Evolutionary conservation across 2,329 filamentous ascomycete genomes (phyloP), one percentile per base, ranked within the genome.

Genomic region (Pseudogymnoascus sp.): DNA sequence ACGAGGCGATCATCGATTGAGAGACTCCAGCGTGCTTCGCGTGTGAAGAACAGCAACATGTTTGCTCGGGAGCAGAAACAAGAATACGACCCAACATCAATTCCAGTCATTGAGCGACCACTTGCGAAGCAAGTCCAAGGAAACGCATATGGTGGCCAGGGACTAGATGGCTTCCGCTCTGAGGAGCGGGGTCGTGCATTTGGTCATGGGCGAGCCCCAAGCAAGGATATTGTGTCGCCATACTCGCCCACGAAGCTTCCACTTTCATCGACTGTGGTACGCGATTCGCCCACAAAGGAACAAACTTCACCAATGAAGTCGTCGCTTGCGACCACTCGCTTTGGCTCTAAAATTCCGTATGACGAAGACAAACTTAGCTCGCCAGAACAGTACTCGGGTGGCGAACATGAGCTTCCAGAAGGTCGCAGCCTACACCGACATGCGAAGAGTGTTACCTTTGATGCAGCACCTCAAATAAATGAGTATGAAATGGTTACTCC

Each of bases 401-500:
- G 82, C 37, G 83, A 87, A 42, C 78, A 78, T 45, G 76, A 86
- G 60, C 77, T 87, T 13, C 83, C 85, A 36, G 83, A 83, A 5
- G 87, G 88, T 61, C 85, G 84, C 66, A 82, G 81, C 10, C 80
- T 92, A 42, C 88, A 91, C 72, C 88, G 92, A 61, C 90, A 96
- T 75, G 87, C 91, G 58, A 99, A 99, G 80, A 97, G 92, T 70
- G 94, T 99, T 63, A 99, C 93, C 0, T 99, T 99, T 72, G 92
- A 97, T 75, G 89, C 88, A 37, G 92, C 90, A 1, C 94, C 94
- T 25, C 90, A 96, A 72, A 83, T 99, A 70, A 96, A 97, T 72
- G 94, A 99, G 76, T 99, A 97, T 74, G 94, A 97, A 76, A 92
- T 97, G 89, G 89, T 91, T 35, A 99, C 94, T 1, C 94, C 94